Evolutionary conservation across 345 rosid genomes (phyloP).

Genomic region (Cochlearia excelsa): DNA sequence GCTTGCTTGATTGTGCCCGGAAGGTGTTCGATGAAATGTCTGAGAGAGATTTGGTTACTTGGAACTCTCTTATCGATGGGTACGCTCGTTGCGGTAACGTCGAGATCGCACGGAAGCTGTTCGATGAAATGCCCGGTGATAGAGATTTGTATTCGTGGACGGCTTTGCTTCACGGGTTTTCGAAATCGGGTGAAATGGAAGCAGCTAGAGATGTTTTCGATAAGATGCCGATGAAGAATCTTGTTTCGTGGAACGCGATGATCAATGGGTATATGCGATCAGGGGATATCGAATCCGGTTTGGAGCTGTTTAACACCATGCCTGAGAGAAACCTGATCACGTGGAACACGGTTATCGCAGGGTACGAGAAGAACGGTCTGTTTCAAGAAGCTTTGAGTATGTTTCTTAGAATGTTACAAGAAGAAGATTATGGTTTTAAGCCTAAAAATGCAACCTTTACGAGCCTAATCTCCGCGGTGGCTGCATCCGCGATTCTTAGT

Average conservation of each 20-base stretch:
- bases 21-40: too few species aligned
- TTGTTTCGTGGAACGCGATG: conserved; percentile 49
- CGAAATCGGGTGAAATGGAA: conserved; percentile 40
- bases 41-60: too few species aligned
- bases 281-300: conserved; percentile 35
- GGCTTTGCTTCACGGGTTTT: conserved; percentile 47
- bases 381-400: conserved; percentile 40
- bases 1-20: conserved; percentile 35
- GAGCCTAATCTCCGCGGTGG: conserved; percentile 50
- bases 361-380: conserved; percentile 41
- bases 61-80: conserved; percentile 51
- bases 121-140: conserved; percentile 45
- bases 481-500: conserved; percentile 50
- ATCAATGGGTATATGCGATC: conserved; percentile 47
- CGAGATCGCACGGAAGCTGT: conserved; percentile 40
- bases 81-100: conserved; percentile 45
- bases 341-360: conserved; percentile 54
- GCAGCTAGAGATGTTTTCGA: conserved; percentile 47
- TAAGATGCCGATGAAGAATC: conserved; percentile 37
- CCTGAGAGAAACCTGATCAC: conserved; percentile 38
- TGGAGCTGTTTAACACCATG: conserved; percentile 38
- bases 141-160: conserved; percentile 52
- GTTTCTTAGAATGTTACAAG: conserved; percentile 36
- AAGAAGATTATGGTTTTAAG: conserved; percentile 28
- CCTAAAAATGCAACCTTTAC: conserved; percentile 53